Evolutionary conservation across 306 rosid genomes (phyloP), one percentile per base, ranked within the genome.

Genomic region (Cicer chorassanicum): DNA sequence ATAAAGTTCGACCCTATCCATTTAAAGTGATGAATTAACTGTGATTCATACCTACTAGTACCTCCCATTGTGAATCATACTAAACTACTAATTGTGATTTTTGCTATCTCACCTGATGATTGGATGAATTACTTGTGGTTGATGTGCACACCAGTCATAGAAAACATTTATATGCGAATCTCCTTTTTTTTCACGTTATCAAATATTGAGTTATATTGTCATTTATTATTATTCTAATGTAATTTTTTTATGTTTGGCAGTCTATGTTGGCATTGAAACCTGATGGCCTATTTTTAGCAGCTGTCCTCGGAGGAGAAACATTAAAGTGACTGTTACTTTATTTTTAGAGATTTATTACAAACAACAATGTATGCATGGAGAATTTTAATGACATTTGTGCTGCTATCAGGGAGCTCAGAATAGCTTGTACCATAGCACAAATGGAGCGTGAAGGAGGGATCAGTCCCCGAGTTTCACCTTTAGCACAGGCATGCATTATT

Each of bases 371-470:
- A 29, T 74, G 74, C 49, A 5, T 76, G 67, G 70, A 71, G 59
- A 66, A 18, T 75, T 54, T 71, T 18, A 42, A 24, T 72, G 61
- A 83, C 81, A 59, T 68, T 63, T 79, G 11, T 76, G 54, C 64
- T 83, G 66, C 65, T 71, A 70, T 60, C 80, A 93, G 98, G 88
- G 98, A 91, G 80, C 92, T 93, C 79, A 87, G 98, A 87, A 89
- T 93, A 80, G 96, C 98, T 24, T 93, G 98, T 86, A 93, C 98
- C 9, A 82, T 93, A 59, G 98, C 98, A 59, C 98, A 93, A 77
- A 91, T 93, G 96, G 98, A 91, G 81, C 97, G 97, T 65, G 97
- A 93, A 84, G 98, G 98, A 72, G 97, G 98, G 68, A 88, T 91
- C 82, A 91, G 98, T 87, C 98, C 98, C 53, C 88, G 96, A 70